Base-by-base conservation (phyloP, 805 yeast species). In the Starmerella geochares region DNA sequence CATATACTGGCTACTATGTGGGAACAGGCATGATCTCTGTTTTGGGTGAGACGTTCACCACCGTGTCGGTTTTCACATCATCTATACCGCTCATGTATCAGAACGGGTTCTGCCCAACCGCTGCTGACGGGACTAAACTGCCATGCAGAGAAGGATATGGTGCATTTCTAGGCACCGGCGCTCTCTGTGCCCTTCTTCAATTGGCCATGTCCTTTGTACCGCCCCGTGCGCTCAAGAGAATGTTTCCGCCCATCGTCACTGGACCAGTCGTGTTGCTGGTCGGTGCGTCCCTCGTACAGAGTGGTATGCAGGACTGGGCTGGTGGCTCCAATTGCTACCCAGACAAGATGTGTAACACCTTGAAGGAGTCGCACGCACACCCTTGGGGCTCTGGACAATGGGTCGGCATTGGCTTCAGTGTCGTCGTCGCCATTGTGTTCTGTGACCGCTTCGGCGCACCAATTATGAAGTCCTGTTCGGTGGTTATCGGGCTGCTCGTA, bases 131-230 rank as follows among this genome's bases (percentile, higher is more conserved):
- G 3, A 77, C 74, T 6, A 57, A 66, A 9, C 71, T 83, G 46
- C 75, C 95, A 3, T 88, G 96, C 68, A 94, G 94, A 5, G 84
- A 82, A 52, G 96, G 94, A 1, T 88, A 86, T 62, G 96, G 96
- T 57, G 78, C 79, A n/a, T 73, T 87, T 36, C 68, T 87, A 54
- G 96, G 82, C 32, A 83, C 95, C 8, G 82, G 87, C n/a, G 73
- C 77, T 33, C 73, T 77, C 19, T 85, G 95, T 67, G 84, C 86
- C 3, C 70, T 88, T 32, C 60, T 87, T 19, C 94, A 85, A 70
- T 72, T 88, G 36, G 58, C 73, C 8, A 63, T 85, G 46, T 82
- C 94, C 0, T 87, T 88, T 64, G 65, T 81, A 58, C 96, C 96
- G 10, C 79, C 95, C 4, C 73, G 71, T 32, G 56, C 74, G 13